Conservation (phyloP, 2,329 filamentous ascomycete genomes). For the Sporothrix inflata region DNA sequence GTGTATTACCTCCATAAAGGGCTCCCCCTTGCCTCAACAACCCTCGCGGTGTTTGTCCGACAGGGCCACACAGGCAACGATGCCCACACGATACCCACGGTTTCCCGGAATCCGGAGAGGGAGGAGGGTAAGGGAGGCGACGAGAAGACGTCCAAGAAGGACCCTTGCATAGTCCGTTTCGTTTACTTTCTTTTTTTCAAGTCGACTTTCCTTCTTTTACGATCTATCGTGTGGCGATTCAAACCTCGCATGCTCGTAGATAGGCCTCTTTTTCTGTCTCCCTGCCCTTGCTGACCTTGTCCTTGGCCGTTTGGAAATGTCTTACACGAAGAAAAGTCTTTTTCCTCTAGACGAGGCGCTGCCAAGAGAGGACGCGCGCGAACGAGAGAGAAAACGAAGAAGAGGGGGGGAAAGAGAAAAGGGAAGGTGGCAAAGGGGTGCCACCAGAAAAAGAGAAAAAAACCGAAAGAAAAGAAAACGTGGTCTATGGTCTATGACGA, state of each 20-base stretch:
- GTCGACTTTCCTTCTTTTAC: not conserved
- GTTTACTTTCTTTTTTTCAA: not conserved
- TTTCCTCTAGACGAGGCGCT: not conserved
- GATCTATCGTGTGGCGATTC: constrained; percentile 7
- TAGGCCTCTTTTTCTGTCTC: not conserved
- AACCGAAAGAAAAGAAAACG: too few species aligned
- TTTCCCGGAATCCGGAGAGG: not conserved
- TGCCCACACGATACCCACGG: not conserved
- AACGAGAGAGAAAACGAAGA: not conserved
- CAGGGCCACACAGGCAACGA: not conserved
- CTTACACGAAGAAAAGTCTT: not conserved
- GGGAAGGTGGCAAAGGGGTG: not conserved
- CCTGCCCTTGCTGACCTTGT: not conserved
- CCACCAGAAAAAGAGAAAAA: too few species aligned
- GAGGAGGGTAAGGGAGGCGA: not conserved
- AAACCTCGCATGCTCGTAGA: not conserved
- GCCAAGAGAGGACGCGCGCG: too few species aligned
- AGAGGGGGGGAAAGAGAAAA: not conserved
- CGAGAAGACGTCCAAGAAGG: not conserved
- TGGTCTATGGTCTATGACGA: not conserved
- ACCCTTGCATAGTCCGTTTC: not conserved
- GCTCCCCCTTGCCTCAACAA: not conserved
- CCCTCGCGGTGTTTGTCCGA: constrained; percentile 8
- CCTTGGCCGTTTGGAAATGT: constrained; percentile 15
- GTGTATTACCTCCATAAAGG: not conserved